A percentile compares a stretch with the other conserved stretches of the same genome.
These are phyloP conservation scores for Suillus cothurnatus DNA, from an alignment of 768 basidiomycete species.

Conservation along the genomic window DNA sequence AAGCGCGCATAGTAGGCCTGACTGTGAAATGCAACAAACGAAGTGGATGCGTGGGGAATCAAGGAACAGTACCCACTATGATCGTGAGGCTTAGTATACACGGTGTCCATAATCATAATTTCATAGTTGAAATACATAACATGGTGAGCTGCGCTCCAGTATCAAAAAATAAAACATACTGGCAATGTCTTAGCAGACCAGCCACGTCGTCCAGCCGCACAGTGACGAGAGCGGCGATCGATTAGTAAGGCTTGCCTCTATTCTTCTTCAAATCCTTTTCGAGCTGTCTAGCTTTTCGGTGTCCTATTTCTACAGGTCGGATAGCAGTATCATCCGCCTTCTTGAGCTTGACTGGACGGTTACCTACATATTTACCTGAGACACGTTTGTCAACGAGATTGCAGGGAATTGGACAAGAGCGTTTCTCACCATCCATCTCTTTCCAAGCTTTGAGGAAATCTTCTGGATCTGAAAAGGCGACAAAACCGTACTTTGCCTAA, in stretches of 20 bases:
- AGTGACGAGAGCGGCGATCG: not conserved
- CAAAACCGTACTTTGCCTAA: constrained; percentile 96
- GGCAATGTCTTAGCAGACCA: constrained; percentile 8
- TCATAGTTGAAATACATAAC: constrained; percentile 11
- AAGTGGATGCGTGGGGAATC: not conserved
- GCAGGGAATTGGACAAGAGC: not conserved
- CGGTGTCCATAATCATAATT: constrained; percentile 4
- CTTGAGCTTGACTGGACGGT: constrained; percentile 94
- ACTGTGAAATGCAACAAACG: constrained; percentile 6
- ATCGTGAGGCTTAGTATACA: not conserved
- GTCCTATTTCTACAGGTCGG: constrained; percentile 90
- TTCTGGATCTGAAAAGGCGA: constrained; percentile 97
- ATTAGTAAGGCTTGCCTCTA: constrained; percentile 78
- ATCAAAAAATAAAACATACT: constrained; percentile 32
- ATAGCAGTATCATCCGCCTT: constrained; percentile 90
- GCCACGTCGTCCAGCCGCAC: constrained; percentile 4
- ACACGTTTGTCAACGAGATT: constrained; percentile 4
- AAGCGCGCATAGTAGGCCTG: not conserved
- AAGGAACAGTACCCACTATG: constrained; percentile 2
- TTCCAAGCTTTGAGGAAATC: constrained; percentile 99
- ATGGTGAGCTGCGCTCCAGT: constrained; percentile 27
- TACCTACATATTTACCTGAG: constrained; percentile 94
- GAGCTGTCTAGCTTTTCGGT: constrained; percentile 87
- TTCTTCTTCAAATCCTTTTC: constrained; percentile 94
- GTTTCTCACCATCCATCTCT: constrained; percentile 90